phyloP scores from a whole-genome alignment of 1,284 basidiomycete genomes.

The Cutaneotrichosporon cyanovorans region DNA sequence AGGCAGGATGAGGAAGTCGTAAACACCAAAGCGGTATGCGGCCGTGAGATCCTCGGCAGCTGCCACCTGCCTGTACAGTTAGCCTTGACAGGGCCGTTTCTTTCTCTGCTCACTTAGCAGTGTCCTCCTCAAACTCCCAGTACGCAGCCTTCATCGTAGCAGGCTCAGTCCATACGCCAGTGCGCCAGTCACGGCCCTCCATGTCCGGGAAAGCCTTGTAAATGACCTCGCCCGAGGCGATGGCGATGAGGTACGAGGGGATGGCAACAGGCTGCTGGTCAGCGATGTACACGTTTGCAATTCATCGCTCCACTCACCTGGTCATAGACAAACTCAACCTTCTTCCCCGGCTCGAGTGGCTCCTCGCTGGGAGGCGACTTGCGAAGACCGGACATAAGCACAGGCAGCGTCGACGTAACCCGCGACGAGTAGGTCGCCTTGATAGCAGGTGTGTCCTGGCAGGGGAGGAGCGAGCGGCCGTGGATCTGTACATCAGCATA shows the following conservation, averaged over 20 bases:
- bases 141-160: conserved; percentile 68
- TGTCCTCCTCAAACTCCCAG: conserved; percentile 83
- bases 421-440: conserved; percentile 63
- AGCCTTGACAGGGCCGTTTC: not conserved
- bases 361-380: conserved; percentile 62
- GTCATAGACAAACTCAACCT: conserved; percentile 45
- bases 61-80: conserved; percentile 46
- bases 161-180: conserved; percentile 85
- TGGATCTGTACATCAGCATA: conserved; percentile 53
- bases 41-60: conserved; percentile 67
- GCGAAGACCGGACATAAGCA: conserved; percentile 75
- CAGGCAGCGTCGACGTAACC: conserved; percentile 68
- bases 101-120: conserved; percentile 57
- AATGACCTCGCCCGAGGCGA: conserved; percentile 74
- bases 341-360: conserved; percentile 60
- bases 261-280: conserved; percentile 65
- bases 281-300: not conserved
- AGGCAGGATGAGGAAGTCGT: conserved; percentile 86
- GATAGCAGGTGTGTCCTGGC: conserved; percentile 55
- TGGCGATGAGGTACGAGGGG: conserved; percentile 78
- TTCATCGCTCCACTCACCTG: conserved; percentile 60
- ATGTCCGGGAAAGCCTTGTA: conserved; percentile 60
- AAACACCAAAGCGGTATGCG: conserved; percentile 78
- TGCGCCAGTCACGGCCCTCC: conserved; percentile 63
- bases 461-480: conserved; percentile 67